Conservation (phyloP, 805 yeast species). For the Sungouiozyma intestinalis region DNA sequence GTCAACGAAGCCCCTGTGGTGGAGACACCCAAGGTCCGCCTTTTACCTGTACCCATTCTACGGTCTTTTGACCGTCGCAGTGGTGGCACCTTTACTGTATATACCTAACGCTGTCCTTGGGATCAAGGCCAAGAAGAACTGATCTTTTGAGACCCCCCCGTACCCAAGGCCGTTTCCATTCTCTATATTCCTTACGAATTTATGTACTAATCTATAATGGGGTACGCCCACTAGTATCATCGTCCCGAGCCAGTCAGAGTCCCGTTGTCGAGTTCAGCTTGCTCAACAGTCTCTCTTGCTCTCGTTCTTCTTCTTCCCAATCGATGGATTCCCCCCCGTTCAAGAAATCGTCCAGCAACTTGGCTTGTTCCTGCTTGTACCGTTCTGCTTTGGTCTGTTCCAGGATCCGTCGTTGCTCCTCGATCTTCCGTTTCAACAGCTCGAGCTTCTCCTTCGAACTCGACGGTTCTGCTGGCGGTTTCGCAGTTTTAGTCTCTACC, state of each 20-base stretch:
- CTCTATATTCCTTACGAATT: not conserved
- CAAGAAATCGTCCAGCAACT: conserved; percentile 21
- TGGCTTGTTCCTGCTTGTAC: conserved; percentile 19
- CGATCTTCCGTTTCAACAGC: conserved; percentile 1
- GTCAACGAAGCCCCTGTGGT: conserved; percentile 48
- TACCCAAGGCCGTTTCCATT: not conserved
- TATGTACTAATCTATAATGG: too few species aligned
- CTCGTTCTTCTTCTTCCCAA: conserved; percentile 22
- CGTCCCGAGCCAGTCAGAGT: too few species aligned
- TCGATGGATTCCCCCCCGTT: conserved; percentile 17
- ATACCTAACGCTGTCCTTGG: conserved; percentile 65
- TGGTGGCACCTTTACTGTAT: conserved; percentile 57
- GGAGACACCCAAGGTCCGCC: conserved; percentile 60
- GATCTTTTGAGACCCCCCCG: too few species aligned
- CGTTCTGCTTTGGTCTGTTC: not conserved
- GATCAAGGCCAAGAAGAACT: conserved; percentile 38
- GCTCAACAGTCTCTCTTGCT: conserved; percentile 16
- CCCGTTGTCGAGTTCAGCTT: too few species aligned
- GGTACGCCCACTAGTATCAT: not conserved
- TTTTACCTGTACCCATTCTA: conserved; percentile 67
- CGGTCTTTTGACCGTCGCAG: conserved; percentile 59
- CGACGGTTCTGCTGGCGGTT: not conserved
- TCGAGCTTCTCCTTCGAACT: not conserved
- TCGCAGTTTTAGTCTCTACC: not conserved
- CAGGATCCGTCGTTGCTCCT: not conserved